These are phyloP conservation scores for Neofusicoccum ribis DNA, from an alignment of 2,329 filamentous ascomycete species.

Conservation along the genomic window DNA sequence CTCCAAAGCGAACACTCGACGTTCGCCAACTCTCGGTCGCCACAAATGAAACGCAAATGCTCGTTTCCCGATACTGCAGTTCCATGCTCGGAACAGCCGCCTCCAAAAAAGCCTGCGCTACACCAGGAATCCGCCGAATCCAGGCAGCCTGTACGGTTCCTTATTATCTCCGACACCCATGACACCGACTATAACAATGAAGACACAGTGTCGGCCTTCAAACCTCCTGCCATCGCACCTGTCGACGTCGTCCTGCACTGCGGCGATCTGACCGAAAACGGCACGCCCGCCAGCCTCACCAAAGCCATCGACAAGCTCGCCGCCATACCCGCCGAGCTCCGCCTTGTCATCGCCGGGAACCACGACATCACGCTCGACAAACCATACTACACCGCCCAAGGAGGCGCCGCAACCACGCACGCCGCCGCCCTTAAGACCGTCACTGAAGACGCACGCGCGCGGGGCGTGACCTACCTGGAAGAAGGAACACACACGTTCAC, in stretches of 20 bases:
- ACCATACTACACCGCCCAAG: slow-evolving; percentile 42
- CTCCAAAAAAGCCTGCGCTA: neutral
- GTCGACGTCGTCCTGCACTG: slow-evolving; percentile 59
- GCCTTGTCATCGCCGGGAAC: slow-evolving; percentile 64
- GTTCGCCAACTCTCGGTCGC: too few relatives aligned
- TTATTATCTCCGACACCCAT: slow-evolving; percentile 49
- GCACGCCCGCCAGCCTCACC: slow-evolving; percentile 49
- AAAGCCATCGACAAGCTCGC: slow-evolving; percentile 49
- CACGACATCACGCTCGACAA: slow-evolving; percentile 61
- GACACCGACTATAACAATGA: neutral
- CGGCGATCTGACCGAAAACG: slow-evolving; percentile 59
- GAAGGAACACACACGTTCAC: slow-evolving; percentile 53
- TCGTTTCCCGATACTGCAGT: too few relatives aligned
- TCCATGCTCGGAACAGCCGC: too few relatives aligned
- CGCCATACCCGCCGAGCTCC: slow-evolving; percentile 54
- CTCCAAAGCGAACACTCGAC: too few relatives aligned
- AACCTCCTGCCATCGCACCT: slow-evolving; percentile 47
- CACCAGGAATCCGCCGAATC: neutral
- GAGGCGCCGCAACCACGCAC: slow-evolving; percentile 27
- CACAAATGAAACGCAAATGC: too few relatives aligned
- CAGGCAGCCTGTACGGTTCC: slow-evolving; percentile 25
- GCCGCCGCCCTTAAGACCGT: slow-evolving; percentile 21
- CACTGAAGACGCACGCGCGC: slow-evolving; percentile 25
- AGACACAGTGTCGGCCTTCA: slow-evolving; percentile 22
- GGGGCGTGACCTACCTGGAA: slow-evolving; percentile 55